phyloP scores from a whole-genome alignment of 2,329 filamentous ascomycete species.

The Ophiognomonia clavigignenti-juglandacearum region DNA sequence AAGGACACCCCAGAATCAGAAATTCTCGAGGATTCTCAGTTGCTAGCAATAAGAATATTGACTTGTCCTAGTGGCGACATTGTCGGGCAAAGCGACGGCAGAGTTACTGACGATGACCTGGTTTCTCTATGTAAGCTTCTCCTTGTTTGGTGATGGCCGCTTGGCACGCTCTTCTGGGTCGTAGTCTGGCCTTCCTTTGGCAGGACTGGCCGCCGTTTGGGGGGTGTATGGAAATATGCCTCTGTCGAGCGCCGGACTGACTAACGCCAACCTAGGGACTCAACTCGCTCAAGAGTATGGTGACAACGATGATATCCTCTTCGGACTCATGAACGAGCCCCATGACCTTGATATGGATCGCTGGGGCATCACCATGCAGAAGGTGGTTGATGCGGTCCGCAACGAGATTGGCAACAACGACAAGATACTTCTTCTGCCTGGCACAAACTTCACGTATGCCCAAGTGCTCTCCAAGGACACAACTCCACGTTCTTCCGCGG shows the following conservation, averaged over 20 bases:
- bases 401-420: slow-evolving; percentile 49
- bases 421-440: slow-evolving; percentile 55
- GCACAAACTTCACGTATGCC: slow-evolving; percentile 40
- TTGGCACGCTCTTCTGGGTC: background rate
- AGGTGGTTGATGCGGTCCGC: slow-evolving; percentile 59
- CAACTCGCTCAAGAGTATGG: slow-evolving; percentile 53
- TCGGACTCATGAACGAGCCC: slow-evolving; percentile 43
- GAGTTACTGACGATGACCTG: slow-evolving; percentile 52
- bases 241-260: background rate
- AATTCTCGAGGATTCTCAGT: background rate
- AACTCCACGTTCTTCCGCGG: background rate
- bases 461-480: background rate
- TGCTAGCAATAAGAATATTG: slow-evolving; percentile 17
- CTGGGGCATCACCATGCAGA: slow-evolving; percentile 57
- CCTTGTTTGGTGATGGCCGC: background rate
- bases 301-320: slow-evolving; percentile 39
- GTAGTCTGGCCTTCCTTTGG: no score
- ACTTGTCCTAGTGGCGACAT: slow-evolving; percentile 56
- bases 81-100: slow-evolving; percentile 56
- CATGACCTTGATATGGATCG: slow-evolving; percentile 37
- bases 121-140: slow-evolving; percentile 37
- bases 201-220: no score
- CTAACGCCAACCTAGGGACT: slow-evolving; percentile 28
- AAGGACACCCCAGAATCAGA: slow-evolving; percentile 37
- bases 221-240: background rate